These are phyloP conservation scores for Citrus inodora DNA, from an alignment of 345 rosid species.

Conservation along the genomic window DNA sequence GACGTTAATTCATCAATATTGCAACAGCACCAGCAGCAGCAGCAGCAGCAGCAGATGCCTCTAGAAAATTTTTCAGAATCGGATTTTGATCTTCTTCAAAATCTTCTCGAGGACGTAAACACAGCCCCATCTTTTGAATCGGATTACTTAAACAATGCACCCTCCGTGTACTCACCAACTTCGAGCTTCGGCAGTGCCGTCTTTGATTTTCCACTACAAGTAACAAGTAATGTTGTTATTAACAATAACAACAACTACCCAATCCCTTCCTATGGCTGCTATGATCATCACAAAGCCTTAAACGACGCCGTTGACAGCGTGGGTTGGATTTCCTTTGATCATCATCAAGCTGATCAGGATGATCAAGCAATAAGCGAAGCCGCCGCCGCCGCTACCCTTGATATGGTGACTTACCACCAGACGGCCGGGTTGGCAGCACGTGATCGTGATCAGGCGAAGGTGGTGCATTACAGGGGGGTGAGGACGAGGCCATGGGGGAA, in stretches of 20 bases:
- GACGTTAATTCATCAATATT: background rate
- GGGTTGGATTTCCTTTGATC: conserved; percentile 8
- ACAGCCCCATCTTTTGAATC: background rate
- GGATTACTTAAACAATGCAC: background rate
- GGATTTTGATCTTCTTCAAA: conserved; percentile 5
- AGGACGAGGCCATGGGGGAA: conserved; percentile 39
- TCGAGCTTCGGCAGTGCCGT: background rate
- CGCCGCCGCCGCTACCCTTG: background rate
- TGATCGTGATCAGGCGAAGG: background rate
- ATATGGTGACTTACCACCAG: background rate
- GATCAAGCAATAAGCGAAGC: background rate
- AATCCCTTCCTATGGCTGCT: no score
- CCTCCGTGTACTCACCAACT: background rate
- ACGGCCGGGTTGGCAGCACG: background rate
- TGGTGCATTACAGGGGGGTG: conserved; percentile 17
- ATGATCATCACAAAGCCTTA: background rate
- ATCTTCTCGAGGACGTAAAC: background rate
- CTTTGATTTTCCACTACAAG: background rate
- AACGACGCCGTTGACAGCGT: background rate
- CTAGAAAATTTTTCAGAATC: background rate
- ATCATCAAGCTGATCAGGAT: no score
- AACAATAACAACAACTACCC: no score
- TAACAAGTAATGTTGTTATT: background rate
- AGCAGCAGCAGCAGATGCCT: background rate
- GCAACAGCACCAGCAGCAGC: background rate